Evolutionary conservation across 2,329 filamentous ascomycete species (phyloP), one percentile per base, ranked within the genome.

Genomic region (Thielaviopsis ethacetica): DNA sequence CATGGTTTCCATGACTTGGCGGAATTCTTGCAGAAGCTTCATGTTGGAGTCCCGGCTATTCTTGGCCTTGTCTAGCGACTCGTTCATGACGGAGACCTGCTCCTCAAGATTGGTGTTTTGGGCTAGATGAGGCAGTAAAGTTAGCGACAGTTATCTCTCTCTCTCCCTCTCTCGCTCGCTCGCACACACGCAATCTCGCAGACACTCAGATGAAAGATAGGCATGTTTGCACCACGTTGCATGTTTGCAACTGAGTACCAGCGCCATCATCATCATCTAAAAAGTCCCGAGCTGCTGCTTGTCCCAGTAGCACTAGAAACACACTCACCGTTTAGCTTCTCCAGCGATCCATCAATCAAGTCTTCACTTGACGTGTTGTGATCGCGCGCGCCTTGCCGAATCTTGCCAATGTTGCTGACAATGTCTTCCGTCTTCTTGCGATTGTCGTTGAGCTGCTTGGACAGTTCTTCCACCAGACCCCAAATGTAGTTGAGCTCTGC

Each of bases 401-500:
- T 79, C 60, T 76, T 75, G 27, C 82, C 82, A 50, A 84, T 74
- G 49, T 79, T 79, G n/a, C 73, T 75, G 55, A 85, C 79, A 53
- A 85, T 83, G 26, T 82, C 79, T 63, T 83, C 79, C n/a, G 81
- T 78, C 44, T 79, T 76, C 50, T 76, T 74, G 63, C 79, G 74
- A 67, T 83, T 83, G 56, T 83, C 79, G 13, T 80, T 76, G 30
- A 85, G 73, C 66, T 83, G 79, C 38, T 78, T 76, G 65, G 81
- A 83, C 54, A 85, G 73, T 66, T 83, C 80, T 65, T 85, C 82
- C 12, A 85, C 82, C 78, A 85, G 81, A 63, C 75, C 74, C 66
- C 84, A 84, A 66, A 85, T 83, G 69, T 83, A 81, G 66, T 83
- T 83, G 62, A 85, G 76, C 68, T 85, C 82, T 57, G 81, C 78